These are phyloP conservation scores for Monosporascus sp. DNA, from an alignment of 2,329 filamentous ascomycete genomes.

Conservation along the genomic window DNA sequence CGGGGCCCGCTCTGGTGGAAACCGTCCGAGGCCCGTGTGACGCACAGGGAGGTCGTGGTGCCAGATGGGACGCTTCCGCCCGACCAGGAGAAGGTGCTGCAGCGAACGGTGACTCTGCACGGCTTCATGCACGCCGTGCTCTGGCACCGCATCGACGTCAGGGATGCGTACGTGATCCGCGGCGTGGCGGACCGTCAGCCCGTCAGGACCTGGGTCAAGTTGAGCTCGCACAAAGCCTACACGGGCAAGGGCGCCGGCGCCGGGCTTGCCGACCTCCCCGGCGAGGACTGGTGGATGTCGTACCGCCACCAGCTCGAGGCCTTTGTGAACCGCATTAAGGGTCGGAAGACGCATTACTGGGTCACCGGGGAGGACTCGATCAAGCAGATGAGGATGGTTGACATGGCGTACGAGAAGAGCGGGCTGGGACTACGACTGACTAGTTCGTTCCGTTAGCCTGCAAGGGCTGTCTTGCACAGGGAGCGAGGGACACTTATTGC, in stretches of 20 bases:
- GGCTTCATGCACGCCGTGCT: slow-evolving; percentile 22
- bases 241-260: slow-evolving; percentile 28
- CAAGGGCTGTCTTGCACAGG: too few relatives aligned
- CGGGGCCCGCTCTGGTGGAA: slow-evolving; percentile 11
- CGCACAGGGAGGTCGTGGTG: slow-evolving; percentile 17
- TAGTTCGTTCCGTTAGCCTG: too few relatives aligned
- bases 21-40: slow-evolving; percentile 16
- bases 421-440: slow-evolving; percentile 22
- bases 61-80: slow-evolving; percentile 12
- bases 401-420: slow-evolving; percentile 39
- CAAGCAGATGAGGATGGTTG: slow-evolving; percentile 39
- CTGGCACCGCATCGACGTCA: slow-evolving; percentile 32
- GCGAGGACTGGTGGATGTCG: slow-evolving; percentile 36
- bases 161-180: slow-evolving; percentile 29
- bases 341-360: slow-evolving; percentile 33
- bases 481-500: too few relatives aligned
- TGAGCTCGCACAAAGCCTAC: slow-evolving; percentile 28
- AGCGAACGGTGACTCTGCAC: slow-evolving; percentile 23
- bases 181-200: slow-evolving; percentile 11
- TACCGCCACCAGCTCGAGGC: slow-evolving; percentile 43
- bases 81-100: slow-evolving; percentile 19
- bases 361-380: slow-evolving; percentile 37
- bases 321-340: slow-evolving; percentile 41
- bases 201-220: slow-evolving; percentile 19
- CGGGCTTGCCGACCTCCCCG: slow-evolving; percentile 14